Evolutionary conservation across 192 early-diverging fungal genomes (phyloP).

Genomic region (Mortierella hygrophila): DNA sequence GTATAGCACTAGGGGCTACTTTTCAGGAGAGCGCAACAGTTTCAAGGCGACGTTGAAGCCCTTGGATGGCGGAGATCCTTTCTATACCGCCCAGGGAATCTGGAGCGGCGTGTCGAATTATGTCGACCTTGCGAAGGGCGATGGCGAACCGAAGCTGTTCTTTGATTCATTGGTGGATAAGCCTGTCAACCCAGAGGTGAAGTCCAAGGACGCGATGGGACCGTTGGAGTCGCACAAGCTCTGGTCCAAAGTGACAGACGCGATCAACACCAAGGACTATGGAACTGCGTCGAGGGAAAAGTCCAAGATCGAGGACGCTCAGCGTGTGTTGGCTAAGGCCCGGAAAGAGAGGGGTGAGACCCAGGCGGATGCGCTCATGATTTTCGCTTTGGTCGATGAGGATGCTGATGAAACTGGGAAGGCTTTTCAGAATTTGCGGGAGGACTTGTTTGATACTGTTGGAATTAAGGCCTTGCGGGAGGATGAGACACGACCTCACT

Average conservation of each 20-base stretch:
- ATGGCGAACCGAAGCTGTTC: slow-evolving; percentile 50
- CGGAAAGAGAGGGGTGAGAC: slow-evolving; percentile 63
- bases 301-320: slow-evolving; percentile 74
- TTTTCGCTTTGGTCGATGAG: slow-evolving; percentile 35
- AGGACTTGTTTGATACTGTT: slow-evolving; percentile 13
- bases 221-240: slow-evolving; percentile 75
- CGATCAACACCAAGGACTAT: slow-evolving; percentile 75
- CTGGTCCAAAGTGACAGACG: slow-evolving; percentile 78
- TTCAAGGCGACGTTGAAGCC: slow-evolving; percentile 69
- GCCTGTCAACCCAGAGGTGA: slow-evolving; percentile 69
- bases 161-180: slow-evolving; percentile 69
- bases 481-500: slow-evolving; percentile 41
- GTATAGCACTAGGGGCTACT: slow-evolving; percentile 79
- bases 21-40: slow-evolving; percentile 82
- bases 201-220: slow-evolving; percentile 70
- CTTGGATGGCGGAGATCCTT: not conserved
- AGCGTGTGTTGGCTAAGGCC: slow-evolving; percentile 73
- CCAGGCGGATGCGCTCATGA: slow-evolving; percentile 35
- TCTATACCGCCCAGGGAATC: slow-evolving; percentile 60
- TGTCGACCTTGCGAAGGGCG: slow-evolving; percentile 56
- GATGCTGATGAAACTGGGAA: slow-evolving; percentile 24
- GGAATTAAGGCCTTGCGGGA: slow-evolving; percentile 36
- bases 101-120: slow-evolving; percentile 74
- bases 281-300: slow-evolving; percentile 76
- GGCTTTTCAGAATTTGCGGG: slow-evolving; percentile 10